Evolutionary conservation across 2,329 filamentous ascomycete genomes (phyloP).

Genomic region (Penicillium freii): DNA sequence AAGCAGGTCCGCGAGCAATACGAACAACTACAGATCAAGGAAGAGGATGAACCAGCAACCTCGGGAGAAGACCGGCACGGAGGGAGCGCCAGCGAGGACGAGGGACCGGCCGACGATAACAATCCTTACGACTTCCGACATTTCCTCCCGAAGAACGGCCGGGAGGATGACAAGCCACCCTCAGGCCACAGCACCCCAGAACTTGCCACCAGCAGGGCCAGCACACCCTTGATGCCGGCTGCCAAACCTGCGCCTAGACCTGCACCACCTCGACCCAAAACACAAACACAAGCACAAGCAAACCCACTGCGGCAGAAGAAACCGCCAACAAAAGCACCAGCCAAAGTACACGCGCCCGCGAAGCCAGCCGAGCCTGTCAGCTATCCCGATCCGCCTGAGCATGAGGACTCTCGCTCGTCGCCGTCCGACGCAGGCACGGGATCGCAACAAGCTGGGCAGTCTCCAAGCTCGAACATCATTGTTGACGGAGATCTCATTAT

Average conservation of each 20-base stretch:
- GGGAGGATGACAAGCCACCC: conserved; percentile 34
- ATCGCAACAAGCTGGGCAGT: conserved; percentile 34
- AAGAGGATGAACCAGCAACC: conserved; percentile 35
- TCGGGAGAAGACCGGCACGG: conserved; percentile 35
- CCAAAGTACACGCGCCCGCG: conserved; percentile 14
- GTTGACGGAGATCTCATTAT: conserved; percentile 49
- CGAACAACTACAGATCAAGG: conserved; percentile 57
- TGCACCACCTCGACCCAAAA: conserved; percentile 25
- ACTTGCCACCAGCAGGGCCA: conserved; percentile 32
- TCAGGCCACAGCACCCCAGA: conserved; percentile 40
- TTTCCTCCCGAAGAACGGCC: conserved; percentile 45
- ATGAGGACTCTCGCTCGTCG: conserved; percentile 29
- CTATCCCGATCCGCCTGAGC: conserved; percentile 27
- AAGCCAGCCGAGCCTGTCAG: conserved; percentile 22
- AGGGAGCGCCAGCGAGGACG: conserved; percentile 38
- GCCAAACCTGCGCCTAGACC: conserved; percentile 29
- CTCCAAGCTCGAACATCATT: conserved; percentile 45
- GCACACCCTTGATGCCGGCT: conserved; percentile 37
- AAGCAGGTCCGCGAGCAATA: conserved; percentile 65
- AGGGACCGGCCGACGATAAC: conserved; percentile 42
- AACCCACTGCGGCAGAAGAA: conserved; percentile 37
- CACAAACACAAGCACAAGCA: conserved; percentile 32
- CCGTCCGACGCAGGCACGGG: conserved; percentile 35
- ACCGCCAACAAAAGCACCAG: conserved; percentile 19
- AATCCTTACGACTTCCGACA: conserved; percentile 52